A percentile compares a stretch with the other conserved stretches of the same genome.
These are phyloP conservation scores for Gossypioides kirkii DNA, from an alignment of 345 rosid species.

Conservation along the genomic window DNA sequence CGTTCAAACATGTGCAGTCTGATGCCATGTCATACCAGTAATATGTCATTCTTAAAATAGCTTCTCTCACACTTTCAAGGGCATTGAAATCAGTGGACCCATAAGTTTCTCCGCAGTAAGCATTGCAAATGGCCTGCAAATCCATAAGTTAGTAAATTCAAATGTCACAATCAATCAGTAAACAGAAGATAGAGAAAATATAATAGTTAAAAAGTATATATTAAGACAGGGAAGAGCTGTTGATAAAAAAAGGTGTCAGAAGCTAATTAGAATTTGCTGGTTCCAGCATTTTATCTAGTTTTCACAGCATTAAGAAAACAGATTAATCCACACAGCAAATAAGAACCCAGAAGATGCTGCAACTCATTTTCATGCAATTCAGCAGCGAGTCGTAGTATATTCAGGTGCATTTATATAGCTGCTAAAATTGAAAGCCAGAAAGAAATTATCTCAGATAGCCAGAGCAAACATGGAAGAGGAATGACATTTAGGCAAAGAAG, in stretches of 20 bases:
- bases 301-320: background rate
- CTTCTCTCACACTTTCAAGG: constrained; percentile 63
- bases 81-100: constrained; percentile 56
- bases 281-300: background rate
- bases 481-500: constrained; percentile 1
- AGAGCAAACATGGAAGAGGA: background rate
- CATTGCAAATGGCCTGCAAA: constrained; percentile 68
- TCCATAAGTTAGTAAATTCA: constrained; percentile 8
- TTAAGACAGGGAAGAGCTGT: background rate
- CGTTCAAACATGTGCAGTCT: constrained; percentile 1
- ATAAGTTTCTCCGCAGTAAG: constrained; percentile 71
- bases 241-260: background rate
- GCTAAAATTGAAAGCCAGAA: background rate
- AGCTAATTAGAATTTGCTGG: background rate
- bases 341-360: background rate
- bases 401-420: background rate
- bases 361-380: constrained; percentile 1
- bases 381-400: background rate
- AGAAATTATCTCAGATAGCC: background rate
- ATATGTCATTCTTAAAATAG: constrained; percentile 86
- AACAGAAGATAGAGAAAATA: background rate
- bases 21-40: constrained; percentile 58
- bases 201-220: background rate
- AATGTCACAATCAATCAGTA: background rate
- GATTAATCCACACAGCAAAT: background rate